Evolutionary conservation across 768 basidiomycete species (phyloP).

Genomic region (Pisolithus marmoratus): DNA sequence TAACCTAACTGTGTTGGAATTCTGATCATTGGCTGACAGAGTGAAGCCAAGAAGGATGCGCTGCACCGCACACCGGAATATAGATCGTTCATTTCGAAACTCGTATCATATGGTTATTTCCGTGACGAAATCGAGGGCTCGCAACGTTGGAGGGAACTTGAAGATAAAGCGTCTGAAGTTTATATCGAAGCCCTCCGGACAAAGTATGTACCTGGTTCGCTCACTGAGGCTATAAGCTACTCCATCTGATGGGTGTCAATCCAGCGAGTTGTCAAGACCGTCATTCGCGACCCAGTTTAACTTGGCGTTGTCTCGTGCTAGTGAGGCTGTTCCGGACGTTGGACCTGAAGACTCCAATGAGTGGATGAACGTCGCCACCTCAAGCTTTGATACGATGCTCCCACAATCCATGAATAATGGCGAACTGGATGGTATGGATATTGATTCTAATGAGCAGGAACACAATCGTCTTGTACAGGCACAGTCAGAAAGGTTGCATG

Average conservation of each 20-base stretch:
- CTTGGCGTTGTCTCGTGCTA: constrained; percentile 45
- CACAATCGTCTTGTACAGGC: constrained; percentile 48
- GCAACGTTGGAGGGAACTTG: constrained; percentile 64
- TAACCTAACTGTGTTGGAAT: background rate
- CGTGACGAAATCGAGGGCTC: constrained; percentile 74
- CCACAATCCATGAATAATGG: constrained; percentile 31
- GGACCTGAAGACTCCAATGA: constrained; percentile 65
- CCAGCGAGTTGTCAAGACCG: constrained; percentile 54
- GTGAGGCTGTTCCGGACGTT: constrained; percentile 20
- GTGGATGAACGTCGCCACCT: constrained; percentile 80
- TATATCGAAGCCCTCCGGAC: constrained; percentile 59
- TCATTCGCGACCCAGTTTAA: constrained; percentile 77
- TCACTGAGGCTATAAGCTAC: constrained; percentile 9
- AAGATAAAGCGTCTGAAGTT: constrained; percentile 59
- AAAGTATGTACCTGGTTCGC: constrained; percentile 46
- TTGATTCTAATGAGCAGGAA: constrained; percentile 30
- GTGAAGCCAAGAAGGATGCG: constrained; percentile 61
- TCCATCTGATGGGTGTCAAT: background rate
- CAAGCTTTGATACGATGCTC: constrained; percentile 72
- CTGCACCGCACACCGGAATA: constrained; percentile 67
- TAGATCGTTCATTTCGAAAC: constrained; percentile 59
- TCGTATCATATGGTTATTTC: constrained; percentile 70
- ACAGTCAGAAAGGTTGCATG: constrained; percentile 65
- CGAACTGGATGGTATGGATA: constrained; percentile 39
- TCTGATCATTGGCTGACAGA: constrained; percentile 30